phyloP scores from a whole-genome alignment of 495 filamentous ascomycete genomes.

The Lasiosphaeria ovina region DNA sequence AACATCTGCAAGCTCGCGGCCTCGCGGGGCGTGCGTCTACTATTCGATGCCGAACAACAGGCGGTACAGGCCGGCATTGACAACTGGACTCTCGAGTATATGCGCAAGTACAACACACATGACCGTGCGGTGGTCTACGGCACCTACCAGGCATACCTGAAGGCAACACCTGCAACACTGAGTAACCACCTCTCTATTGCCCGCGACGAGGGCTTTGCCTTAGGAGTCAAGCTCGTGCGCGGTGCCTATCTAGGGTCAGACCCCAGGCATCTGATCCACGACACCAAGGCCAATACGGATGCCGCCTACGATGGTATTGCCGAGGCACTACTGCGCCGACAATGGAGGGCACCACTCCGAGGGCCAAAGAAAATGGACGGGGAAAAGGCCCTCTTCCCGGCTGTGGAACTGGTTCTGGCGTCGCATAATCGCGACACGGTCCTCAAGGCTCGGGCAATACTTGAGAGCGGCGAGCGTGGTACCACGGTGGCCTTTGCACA shows the following conservation, averaged over 20 bases:
- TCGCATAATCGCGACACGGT: slow-evolving; percentile 91
- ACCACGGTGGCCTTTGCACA: slow-evolving; percentile 79
- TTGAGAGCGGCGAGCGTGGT: slow-evolving; percentile 33
- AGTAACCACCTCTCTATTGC: slow-evolving; percentile 66
- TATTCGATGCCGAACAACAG: slow-evolving; percentile 89
- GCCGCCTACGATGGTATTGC: slow-evolving; percentile 40
- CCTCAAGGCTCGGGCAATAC: slow-evolving; percentile 57
- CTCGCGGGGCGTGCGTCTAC: slow-evolving; percentile 66
- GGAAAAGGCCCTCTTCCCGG: slow-evolving; percentile 51
- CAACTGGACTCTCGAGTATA: slow-evolving; percentile 75
- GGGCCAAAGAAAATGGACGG: slow-evolving; percentile 33
- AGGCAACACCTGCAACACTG: slow-evolving; percentile 63
- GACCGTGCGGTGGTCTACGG: slow-evolving; percentile 61
- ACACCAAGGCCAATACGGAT: slow-evolving; percentile 76
- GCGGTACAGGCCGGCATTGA: slow-evolving; percentile 81
- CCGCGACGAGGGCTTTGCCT: slow-evolving; percentile 64
- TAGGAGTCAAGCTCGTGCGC: slow-evolving; percentile 89
- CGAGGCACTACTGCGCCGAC: slow-evolving; percentile 35
- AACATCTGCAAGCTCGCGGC: slow-evolving; percentile 74
- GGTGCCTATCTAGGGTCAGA: slow-evolving; percentile 87
- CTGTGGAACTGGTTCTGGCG: slow-evolving; percentile 72
- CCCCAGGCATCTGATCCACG: slow-evolving; percentile 73
- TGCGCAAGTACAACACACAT: slow-evolving; percentile 68
- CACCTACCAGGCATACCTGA: slow-evolving; percentile 79
- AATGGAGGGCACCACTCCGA: slow-evolving; percentile 51